These are phyloP conservation scores for Dryadomyces quercus-mongolicae DNA, from an alignment of 2,329 filamentous ascomycete genomes.

Conservation along the genomic window DNA sequence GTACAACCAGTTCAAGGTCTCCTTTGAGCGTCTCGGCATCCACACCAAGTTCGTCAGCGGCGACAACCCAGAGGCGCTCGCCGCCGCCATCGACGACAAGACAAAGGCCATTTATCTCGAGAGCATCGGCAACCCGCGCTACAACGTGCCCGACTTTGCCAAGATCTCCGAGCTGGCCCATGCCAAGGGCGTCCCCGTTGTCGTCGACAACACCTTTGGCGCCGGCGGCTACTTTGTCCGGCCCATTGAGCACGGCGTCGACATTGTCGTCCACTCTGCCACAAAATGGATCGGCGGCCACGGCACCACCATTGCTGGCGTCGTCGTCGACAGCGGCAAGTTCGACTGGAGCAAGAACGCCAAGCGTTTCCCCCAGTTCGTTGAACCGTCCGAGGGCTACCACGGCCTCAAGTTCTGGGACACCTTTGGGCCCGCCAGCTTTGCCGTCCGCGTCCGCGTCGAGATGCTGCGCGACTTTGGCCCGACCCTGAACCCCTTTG, in stretches of 20 bases:
- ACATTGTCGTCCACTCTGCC: conserved; percentile 88
- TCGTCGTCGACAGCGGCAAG: conserved; percentile 78
- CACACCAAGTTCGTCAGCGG: conserved; percentile 77
- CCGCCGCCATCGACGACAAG: conserved; percentile 74
- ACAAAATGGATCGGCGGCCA: conserved; percentile 98
- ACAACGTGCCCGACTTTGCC: conserved; percentile 87
- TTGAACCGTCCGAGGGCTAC: conserved; percentile 78
- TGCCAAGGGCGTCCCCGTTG: conserved; percentile 51
- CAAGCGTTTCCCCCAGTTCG: conserved; percentile 82
- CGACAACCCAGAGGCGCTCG: conserved; percentile 69
- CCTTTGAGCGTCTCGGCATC: conserved; percentile 77
- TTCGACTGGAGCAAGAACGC: conserved; percentile 87
- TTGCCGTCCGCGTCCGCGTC: conserved; percentile 74
- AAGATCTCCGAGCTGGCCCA: conserved; percentile 72
- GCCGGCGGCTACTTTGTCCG: conserved; percentile 81
- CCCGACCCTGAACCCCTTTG: conserved; percentile 75
- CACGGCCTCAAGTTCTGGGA: conserved; percentile 93
- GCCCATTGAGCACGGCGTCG: conserved; percentile 81
- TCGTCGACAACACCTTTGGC: conserved; percentile 90
- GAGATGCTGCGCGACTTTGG: conserved; percentile 86
- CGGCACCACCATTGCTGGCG: conserved; percentile 79
- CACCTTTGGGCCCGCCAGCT: conserved; percentile 72
- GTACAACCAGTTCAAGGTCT: conserved; percentile 94
- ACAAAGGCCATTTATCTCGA: conserved; percentile 90
- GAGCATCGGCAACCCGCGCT: conserved; percentile 85